phyloP scores from a whole-genome alignment of 768 basidiomycete species.

The Boletus insuetus region DNA sequence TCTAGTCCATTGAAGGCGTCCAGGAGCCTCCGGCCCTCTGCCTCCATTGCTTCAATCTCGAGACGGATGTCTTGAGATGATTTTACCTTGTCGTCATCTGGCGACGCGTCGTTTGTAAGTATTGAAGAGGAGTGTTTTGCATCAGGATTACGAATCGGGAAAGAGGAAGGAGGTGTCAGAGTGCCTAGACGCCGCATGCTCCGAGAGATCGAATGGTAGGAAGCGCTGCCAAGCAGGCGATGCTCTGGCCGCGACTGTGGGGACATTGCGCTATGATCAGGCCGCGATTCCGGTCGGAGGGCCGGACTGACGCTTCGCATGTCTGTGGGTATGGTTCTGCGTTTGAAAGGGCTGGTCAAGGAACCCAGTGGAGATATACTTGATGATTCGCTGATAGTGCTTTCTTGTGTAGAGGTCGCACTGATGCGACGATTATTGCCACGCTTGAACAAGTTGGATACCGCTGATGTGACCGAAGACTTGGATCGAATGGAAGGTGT shows the following conservation, averaged over 20 bases:
- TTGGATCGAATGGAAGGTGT: slow-evolving; percentile 54
- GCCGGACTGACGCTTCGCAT: slow-evolving; percentile 30
- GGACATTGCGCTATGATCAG: slow-evolving; percentile 40
- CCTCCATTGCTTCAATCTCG: slow-evolving; percentile 67
- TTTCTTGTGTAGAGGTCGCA: slow-evolving; percentile 40
- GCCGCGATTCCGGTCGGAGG: slow-evolving; percentile 35
- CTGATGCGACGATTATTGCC: slow-evolving; percentile 37
- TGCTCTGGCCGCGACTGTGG: slow-evolving; percentile 40
- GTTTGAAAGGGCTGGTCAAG: slow-evolving; percentile 35
- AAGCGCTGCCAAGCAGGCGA: slow-evolving; percentile 19
- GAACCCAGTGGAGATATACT: slow-evolving; percentile 38
- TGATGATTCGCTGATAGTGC: slow-evolving; percentile 41
- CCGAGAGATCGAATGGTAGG: slow-evolving; percentile 43
- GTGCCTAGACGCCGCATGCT: slow-evolving; percentile 44
- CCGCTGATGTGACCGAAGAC: slow-evolving; percentile 48
- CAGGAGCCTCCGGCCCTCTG: slow-evolving; percentile 65
- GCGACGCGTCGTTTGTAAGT: slow-evolving; percentile 35
- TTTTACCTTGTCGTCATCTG: slow-evolving; percentile 54
- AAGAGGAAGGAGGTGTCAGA: slow-evolving; percentile 57
- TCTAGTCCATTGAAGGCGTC: slow-evolving; percentile 82
- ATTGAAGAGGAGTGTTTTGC: slow-evolving; percentile 36
- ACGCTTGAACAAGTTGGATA: slow-evolving; percentile 52
- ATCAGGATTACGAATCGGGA: slow-evolving; percentile 34
- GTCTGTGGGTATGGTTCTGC: slow-evolving; percentile 44
- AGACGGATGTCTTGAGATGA: slow-evolving; percentile 61